phyloP scores from a whole-genome alignment of 169 alveolate species.

The Cryptosporidium xiaoi region DNA sequence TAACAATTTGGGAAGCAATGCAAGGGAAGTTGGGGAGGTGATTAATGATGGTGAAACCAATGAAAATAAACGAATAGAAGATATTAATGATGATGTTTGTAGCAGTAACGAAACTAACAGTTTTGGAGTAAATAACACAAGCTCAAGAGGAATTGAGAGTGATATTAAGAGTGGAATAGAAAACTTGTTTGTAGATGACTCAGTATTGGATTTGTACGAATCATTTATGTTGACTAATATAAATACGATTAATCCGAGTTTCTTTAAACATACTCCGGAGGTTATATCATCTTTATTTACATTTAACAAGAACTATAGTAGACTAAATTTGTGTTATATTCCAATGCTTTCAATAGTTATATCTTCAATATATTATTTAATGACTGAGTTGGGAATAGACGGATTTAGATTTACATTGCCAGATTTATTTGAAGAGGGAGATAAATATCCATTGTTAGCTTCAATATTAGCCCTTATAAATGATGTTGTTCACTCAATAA shows the following conservation, averaged over 20 bases:
- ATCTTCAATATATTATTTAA: constrained; percentile 37
- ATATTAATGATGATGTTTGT: background rate
- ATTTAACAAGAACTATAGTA: constrained; percentile 21
- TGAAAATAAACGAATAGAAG: background rate
- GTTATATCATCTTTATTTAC: constrained; percentile 38
- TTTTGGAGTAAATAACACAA: background rate
- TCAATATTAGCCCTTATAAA: constrained; percentile 43
- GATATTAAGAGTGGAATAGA: background rate
- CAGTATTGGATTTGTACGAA: constrained; percentile 37
- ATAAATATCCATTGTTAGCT: constrained; percentile 13
- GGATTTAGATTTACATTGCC: constrained; percentile 64
- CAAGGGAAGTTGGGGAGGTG: constrained; percentile 6
- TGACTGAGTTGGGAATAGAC: constrained; percentile 57
- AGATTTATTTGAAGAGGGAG: constrained; percentile 38
- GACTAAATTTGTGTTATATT: constrained; percentile 40
- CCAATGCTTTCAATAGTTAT: constrained; percentile 57
- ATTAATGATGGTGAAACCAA: background rate
- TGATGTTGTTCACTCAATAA: constrained; percentile 43
- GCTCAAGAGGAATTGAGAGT: too few relatives aligned
- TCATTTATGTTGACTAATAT: constrained; percentile 59
- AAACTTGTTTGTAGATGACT: constrained; percentile 48
- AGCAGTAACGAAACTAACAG: too few relatives aligned
- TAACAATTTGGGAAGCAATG: constrained; percentile 28
- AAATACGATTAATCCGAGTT: constrained; percentile 47
- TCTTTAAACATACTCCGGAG: constrained; percentile 59